Evolutionary conservation across 208 protist species (phyloP), one percentile per base, ranked within the genome.

Genomic region (Balamuthia mandrillaris): DNA sequence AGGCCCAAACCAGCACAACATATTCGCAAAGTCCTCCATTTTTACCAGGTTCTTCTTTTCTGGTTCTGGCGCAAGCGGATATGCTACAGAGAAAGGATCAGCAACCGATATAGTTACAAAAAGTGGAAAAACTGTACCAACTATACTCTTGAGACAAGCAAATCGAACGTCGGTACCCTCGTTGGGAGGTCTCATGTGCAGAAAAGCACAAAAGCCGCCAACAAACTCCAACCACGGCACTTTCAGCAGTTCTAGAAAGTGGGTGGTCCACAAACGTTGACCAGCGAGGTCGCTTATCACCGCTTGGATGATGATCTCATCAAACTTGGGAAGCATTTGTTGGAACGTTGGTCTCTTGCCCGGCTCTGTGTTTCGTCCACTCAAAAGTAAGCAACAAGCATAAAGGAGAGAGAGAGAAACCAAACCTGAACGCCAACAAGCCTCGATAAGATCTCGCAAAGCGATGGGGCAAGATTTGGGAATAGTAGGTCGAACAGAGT

Each of bases 181-280:
- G n/a, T n/a, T n/a, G n/a, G n/a, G 21, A 3, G 24, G 60, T 16
- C 6, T 7, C 9, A 7, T 27, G 33, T 5, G 37, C 5, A 27
- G 61, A 3, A 7, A 44, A 7, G 4, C 41, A 18, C 51, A 16
- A 74, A 74, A 31, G 65, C 65, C 5, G 65, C 31, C 37, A 49
- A n/a, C n/a, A n/a, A 74, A 74, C 24, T 41, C 47, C 72, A 61
- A 61, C 72, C 72, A 81, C 9, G 47, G 51, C 31, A 81, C 29
- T 49, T 81, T 81, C 31, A 81, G 35, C 51, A 61, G 54, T 12
- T 61, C 72, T 16, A 1, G 35, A 21, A 29, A 61, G 31, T 81
- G 54, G 21, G n/a, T 33, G 3, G 35, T 29, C 72, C 72, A 81
- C 35, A 81, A 81, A 6, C 49, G 49, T 35, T 49, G 44, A 7